Conservation (phyloP, 768 basidiomycete species). For the Daedaleopsis sinensis region DNA sequence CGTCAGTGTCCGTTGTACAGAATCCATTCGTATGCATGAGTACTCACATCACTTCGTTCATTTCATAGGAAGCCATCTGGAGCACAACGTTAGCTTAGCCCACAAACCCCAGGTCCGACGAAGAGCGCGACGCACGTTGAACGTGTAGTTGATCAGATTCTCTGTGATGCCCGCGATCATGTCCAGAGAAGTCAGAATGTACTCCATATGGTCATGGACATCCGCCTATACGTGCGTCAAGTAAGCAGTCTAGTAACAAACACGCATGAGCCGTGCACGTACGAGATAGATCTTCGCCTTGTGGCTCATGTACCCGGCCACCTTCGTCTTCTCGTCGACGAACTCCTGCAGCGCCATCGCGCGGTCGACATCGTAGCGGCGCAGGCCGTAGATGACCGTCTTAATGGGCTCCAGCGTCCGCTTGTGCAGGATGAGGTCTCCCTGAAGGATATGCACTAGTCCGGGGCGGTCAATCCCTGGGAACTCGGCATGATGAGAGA, state of each 20-base stretch:
- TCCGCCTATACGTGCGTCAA: conserved; percentile 52
- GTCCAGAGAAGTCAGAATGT: conserved; percentile 67
- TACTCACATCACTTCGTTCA: conserved; percentile 74
- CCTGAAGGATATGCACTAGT: conserved; percentile 74
- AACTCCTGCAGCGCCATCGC: conserved; percentile 56
- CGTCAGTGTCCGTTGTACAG: conserved; percentile 1
- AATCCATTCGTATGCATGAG: background rate
- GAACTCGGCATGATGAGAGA: background rate
- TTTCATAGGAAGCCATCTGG: conserved; percentile 73
- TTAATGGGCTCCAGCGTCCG: conserved; percentile 75
- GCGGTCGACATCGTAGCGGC: conserved; percentile 72
- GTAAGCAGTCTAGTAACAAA: background rate
- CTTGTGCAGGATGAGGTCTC: conserved; percentile 74
- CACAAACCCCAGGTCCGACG: background rate
- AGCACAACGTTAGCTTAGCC: background rate
- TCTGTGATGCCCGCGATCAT: conserved; percentile 74
- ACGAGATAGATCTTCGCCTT: conserved; percentile 73
- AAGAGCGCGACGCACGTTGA: conserved; percentile 55
- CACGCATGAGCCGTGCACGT: conserved; percentile 17
- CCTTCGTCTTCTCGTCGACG: conserved; percentile 33
- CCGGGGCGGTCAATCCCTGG: background rate
- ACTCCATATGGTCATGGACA: conserved; percentile 78
- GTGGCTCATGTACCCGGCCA: conserved; percentile 66
- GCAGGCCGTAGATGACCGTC: conserved; percentile 66
- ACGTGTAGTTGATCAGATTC: conserved; percentile 73